These are phyloP conservation scores for Chlamydomonas eustigma DNA, from an alignment of 139 green algal species.

Conservation along the genomic window DNA sequence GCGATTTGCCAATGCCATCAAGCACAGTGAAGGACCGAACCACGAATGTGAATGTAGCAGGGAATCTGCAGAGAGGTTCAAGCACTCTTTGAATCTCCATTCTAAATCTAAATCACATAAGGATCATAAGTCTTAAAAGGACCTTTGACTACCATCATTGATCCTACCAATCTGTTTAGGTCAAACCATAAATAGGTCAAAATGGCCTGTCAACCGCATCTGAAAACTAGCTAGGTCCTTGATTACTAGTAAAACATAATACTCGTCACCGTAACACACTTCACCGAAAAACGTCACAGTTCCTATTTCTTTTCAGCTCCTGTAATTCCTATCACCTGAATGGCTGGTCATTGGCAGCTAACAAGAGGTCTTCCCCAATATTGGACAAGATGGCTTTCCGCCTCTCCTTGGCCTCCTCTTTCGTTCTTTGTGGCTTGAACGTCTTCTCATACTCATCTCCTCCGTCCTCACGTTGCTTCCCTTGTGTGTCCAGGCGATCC, in stretches of 20 bases:
- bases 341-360: conserved; percentile 92
- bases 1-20: conserved; percentile 95
- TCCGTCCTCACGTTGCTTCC: conserved; percentile 35
- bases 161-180: too few species aligned
- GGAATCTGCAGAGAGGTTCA: conserved; percentile 78
- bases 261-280: too few species aligned
- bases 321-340: conserved; percentile 69
- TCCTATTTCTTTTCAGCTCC: too few species aligned
- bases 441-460: conserved; percentile 52
- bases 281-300: too few species aligned
- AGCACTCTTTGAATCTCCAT: too few species aligned
- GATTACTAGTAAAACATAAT: too few species aligned
- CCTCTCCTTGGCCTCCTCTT: conserved; percentile 70
- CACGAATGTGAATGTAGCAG: conserved; percentile 96
- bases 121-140: too few species aligned
- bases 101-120: too few species aligned
- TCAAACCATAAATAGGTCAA: too few species aligned
- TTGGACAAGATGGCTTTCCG: conserved; percentile 84
- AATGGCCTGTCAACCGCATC: too few species aligned
- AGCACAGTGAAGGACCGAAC: conserved; percentile 70
- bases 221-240: too few species aligned
- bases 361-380: conserved; percentile 94
- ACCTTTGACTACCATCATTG: too few species aligned
- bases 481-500: conserved; percentile 53
- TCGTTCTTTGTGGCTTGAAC: conserved; percentile 83